Evolutionary conservation across 2,329 filamentous ascomycete species (phyloP).

Genomic region (Curvularia lunata): DNA sequence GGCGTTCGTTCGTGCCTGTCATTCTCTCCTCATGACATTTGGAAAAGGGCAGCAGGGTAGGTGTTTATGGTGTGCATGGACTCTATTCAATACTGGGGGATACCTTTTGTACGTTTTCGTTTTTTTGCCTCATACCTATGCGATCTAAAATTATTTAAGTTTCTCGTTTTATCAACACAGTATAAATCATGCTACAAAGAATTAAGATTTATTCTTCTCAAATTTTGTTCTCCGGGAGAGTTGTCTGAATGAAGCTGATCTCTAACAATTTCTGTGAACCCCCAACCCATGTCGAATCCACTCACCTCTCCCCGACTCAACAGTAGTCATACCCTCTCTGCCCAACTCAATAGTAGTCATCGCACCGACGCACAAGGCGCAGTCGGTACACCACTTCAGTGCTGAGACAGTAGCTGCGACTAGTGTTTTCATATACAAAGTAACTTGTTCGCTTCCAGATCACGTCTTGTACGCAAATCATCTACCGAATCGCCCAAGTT

Average conservation of each 20-base stretch:
- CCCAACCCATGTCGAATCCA: background rate
- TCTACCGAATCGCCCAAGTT: slow-evolving; percentile 58
- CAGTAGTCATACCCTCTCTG: background rate
- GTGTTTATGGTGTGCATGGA: slow-evolving; percentile 25
- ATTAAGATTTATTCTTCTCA: background rate
- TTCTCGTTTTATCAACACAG: background rate
- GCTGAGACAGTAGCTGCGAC: background rate
- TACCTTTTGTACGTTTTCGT: slow-evolving; percentile 23
- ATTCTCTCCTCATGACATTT: slow-evolving; percentile 7
- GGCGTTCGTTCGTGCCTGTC: slow-evolving; percentile 20
- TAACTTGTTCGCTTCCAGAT: background rate
- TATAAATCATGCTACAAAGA: background rate
- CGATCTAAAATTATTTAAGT: background rate
- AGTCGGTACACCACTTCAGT: background rate
- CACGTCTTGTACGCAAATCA: slow-evolving; percentile 32
- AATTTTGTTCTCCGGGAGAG: background rate
- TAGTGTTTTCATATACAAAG: background rate
- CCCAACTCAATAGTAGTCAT: too few species aligned
- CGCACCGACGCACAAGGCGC: too few species aligned
- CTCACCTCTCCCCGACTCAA: too few species aligned
- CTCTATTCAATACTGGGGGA: slow-evolving; percentile 12
- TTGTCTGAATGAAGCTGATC: background rate
- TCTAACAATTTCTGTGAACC: background rate
- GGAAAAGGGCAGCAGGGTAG: slow-evolving; percentile 15
- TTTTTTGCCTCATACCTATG: background rate